Conservation (phyloP, 2,329 filamentous ascomycete genomes). For the Emmonsiellopsis sp. region DNA sequence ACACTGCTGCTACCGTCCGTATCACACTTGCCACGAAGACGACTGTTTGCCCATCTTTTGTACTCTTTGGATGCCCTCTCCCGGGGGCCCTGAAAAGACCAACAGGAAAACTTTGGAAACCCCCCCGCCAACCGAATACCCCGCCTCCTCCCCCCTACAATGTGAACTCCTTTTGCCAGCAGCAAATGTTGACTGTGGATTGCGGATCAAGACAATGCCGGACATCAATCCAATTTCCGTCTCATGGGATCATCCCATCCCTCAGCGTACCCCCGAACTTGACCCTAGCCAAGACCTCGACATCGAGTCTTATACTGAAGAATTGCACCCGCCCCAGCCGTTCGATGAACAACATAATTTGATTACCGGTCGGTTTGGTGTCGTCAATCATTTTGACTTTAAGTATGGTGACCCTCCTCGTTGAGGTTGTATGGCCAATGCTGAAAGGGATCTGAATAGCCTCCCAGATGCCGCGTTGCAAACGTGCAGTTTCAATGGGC, state of each 20-base stretch:
- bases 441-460: slow-evolving; percentile 5
- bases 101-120: neutral
- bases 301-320: slow-evolving; percentile 1
- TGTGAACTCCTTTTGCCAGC: neutral
- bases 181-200: slow-evolving; percentile 2
- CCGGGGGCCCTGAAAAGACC: neutral
- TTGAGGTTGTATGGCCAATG: slow-evolving; percentile 2
- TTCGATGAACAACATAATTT: neutral
- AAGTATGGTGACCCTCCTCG: slow-evolving; percentile 1
- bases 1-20: neutral
- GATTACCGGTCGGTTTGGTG: neutral
- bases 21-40: neutral
- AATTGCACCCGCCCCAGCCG: neutral
- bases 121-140: neutral
- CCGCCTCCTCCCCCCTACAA: neutral
- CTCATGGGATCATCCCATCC: slow-evolving; percentile 2
- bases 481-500: neutral
- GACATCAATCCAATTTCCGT: slow-evolving; percentile 2
- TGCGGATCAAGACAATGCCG: slow-evolving; percentile 1
- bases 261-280: slow-evolving; percentile 3
- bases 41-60: neutral
- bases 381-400: slow-evolving; percentile 1
- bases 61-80: neutral
- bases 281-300: slow-evolving; percentile 2
- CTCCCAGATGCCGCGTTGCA: neutral